Base-by-base conservation (phyloP, 1,284 basidiomycete genomes). In the Fomitopsis schrenkii region DNA sequence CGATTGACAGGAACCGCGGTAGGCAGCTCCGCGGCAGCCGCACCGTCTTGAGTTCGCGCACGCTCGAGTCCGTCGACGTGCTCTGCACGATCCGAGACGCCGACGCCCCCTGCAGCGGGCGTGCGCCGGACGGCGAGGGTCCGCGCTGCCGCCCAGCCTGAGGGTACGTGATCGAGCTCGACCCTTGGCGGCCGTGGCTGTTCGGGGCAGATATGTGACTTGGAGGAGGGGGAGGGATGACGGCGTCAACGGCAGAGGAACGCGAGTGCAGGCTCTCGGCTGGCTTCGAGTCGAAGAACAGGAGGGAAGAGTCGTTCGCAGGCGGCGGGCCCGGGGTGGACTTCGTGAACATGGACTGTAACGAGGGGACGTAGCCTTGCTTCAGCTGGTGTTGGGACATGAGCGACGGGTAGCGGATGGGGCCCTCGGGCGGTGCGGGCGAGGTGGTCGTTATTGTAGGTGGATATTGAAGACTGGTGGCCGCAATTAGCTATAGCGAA, bases 361-460 rank as follows among this genome's bases (percentile, higher is more conserved):
- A 66, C 26, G 83, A 83, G 19, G 83, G 84, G n/a, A 77, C 75
- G 64, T 90, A 91, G 10, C 88, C 88, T 67, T 91, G 88, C 52
- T 76, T 79, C 64, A 83, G 80, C 71, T 91, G 88, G 65, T 91
- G 87, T 60, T 81, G 80, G 2, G 85, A 83, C 88, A 90, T 90
- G 33, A 88, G 77, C 19, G 80, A 76, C 1, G 86, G 86, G 66
- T 88, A 88, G 19, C 77, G 76, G 59, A 86, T 77, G 41, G 72
- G 66, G 9, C 74, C 76, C 14, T 80, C 75, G 6, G 78, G 72
- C 2, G 85, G 82, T 6, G 82, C 74, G 2, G 83, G 80, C n/a
- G 85, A 84, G 3, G 85, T 86, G 0, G 86, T 88, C 1, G 85
- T 87, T 52, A 85, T 76, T 17, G 84, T 73, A 19, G 65, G 69